Conservation (phyloP, 306 rosid genomes). For the Prunus salicina region DNA sequence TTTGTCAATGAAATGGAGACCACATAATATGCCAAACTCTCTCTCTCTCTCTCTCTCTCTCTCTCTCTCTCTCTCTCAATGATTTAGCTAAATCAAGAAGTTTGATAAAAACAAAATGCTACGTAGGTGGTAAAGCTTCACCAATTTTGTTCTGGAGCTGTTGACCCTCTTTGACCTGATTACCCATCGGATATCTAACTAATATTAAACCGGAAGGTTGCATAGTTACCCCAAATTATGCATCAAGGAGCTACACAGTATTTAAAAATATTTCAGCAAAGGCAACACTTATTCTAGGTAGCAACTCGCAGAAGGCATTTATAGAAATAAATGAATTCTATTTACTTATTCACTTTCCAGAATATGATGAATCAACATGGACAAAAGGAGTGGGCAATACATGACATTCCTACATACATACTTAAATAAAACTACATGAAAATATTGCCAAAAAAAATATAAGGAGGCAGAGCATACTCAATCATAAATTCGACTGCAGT, state of each 20-base stretch:
- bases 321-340: not conserved
- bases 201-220: not conserved
- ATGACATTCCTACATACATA: not conserved
- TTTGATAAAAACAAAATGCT: not conserved
- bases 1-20: not conserved
- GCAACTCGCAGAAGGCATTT: not conserved
- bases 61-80: not conserved
- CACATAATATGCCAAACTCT: not conserved
- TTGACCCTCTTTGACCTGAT: not conserved
- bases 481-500: conserved; percentile 68
- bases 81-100: not conserved
- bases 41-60: too few species aligned
- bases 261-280: not conserved
- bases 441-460: not conserved
- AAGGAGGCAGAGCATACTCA: conserved; percentile 59
- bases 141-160: not conserved
- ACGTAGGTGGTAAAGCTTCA: not conserved
- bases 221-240: not conserved
- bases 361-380: not conserved
- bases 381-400: not conserved
- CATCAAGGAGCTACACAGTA: not conserved
- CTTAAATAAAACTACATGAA: not conserved
- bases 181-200: not conserved
- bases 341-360: not conserved
- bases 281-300: not conserved